Base-by-base conservation (phyloP, 768 basidiomycete genomes). In the Lactarius akahatsu region DNA sequence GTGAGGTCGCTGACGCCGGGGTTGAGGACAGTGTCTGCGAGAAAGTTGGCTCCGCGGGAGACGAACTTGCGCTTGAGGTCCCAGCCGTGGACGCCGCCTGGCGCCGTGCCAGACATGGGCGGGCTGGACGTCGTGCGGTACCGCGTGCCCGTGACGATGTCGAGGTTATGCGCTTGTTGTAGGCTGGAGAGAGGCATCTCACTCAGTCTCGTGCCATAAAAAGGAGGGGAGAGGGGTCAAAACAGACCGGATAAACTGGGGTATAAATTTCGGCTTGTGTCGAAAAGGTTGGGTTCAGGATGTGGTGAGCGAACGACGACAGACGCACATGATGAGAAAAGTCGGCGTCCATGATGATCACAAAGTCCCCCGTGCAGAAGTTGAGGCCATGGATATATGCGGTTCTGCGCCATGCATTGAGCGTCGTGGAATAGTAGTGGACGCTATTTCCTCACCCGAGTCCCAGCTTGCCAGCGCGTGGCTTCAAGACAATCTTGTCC, bases 331-430 rank as follows among this genome's bases (percentile, higher is more conserved):
- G 94, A 73, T 96, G 94, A 6, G 93, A 95, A 77, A 96, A 95
- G 78, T 96, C 94, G 59, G 94, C 94, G 72, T 96, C 94, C 94
- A 96, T 96, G 75, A 96, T 96, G 73, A 96, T 92, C 26, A 95
- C 92, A 78, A 95, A 96, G 77, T 93, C 92, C 10, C 94, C 94
- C 0, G 88, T 88, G 71, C 89, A 90, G 76, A 91, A 96, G 71
- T 92, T 88, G 57, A 96, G 80, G 15, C 94, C 94, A 73, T 96
- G 91, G 43, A 96, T 91, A 74, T 96, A 96, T 40, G 94, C 94
- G 26, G 94, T 95, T 63, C 92, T 94, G 32, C 34, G 47, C 60
- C 7, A 1, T 43, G 28, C 54, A 38, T 55, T 32, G 20, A 54
- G 50, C 13, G 10, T 47, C n/a, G 45, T 10, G 45, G 45, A 47